phyloP scores from a whole-genome alignment of 306 rosid species.

The Lathyrus sativus region DNA sequence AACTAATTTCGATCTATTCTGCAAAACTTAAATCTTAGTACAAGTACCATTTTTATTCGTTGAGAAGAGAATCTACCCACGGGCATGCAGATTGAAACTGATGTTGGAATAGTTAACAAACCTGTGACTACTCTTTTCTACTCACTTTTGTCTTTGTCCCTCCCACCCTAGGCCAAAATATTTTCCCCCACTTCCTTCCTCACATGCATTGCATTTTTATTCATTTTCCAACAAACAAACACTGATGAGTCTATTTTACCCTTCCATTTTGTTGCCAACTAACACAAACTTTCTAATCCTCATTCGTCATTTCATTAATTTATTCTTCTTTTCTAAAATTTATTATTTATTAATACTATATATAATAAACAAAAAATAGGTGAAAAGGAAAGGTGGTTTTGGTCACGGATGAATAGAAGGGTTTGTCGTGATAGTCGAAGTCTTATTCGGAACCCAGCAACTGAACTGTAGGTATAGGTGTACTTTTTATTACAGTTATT shows the following conservation, averaged over 20 bases:
- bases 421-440: conserved; percentile 47
- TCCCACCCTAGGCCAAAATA: conserved; percentile 17
- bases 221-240: conserved; percentile 6
- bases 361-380: neutral
- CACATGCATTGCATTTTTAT: conserved; percentile 37
- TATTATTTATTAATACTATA: neutral
- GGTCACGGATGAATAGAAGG: conserved; percentile 34
- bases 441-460: conserved; percentile 41
- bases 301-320: neutral
- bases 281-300: neutral
- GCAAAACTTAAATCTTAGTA: neutral
- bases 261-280: neutral
- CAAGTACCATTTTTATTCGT: neutral
- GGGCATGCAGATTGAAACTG: neutral
- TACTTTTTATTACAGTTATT: no score
- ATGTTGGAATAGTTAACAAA: conserved; percentile 23
- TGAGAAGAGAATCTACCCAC: neutral
- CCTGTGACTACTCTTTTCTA: conserved; percentile 46
- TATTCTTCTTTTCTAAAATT: neutral
- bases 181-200: conserved; percentile 7
- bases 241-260: conserved; percentile 28
- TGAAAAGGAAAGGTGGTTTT: conserved; percentile 40
- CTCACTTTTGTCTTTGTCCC: conserved; percentile 45
- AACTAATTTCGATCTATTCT: neutral
- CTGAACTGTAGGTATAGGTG: no score